Conservation (phyloP, 73 alveolate species). For the Tetrahymena borealis region DNA sequence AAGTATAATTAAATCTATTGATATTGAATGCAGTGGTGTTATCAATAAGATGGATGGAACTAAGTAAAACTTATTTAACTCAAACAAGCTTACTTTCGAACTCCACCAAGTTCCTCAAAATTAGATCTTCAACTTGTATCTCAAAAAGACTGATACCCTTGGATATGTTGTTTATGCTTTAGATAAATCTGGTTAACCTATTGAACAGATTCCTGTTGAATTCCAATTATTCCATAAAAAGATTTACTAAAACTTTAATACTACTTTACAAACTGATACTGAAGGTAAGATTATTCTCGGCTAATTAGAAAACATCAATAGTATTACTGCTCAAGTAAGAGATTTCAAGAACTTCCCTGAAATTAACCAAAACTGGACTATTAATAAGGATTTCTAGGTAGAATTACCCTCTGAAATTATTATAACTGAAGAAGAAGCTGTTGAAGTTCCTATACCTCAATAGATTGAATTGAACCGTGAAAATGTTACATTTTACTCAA, state of each 20-base stretch:
- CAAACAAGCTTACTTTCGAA: not conserved
- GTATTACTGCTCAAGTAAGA: not conserved
- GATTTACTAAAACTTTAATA: not conserved
- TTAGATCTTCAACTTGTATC: not conserved
- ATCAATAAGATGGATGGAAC: not conserved
- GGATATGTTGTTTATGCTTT: conserved; percentile 13
- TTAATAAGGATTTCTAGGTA: not conserved
- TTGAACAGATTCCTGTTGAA: not conserved
- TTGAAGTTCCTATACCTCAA: not conserved
- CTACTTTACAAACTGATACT: conserved; percentile 21
- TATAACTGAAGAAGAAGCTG: not conserved
- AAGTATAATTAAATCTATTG: not conserved
- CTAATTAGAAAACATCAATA: not conserved
- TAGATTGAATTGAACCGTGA: not conserved
- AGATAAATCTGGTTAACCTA: conserved; percentile 45
- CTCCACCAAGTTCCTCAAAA: not conserved
- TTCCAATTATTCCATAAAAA: not conserved
- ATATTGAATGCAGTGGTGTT: not conserved
- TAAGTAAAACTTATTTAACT: not conserved
- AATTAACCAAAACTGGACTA: not conserved
- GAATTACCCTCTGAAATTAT: not conserved
- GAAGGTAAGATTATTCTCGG: conserved; percentile 46
- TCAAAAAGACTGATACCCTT: not conserved
- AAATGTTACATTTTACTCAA: not conserved
- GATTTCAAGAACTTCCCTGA: not conserved